phyloP scores from a whole-genome alignment of 331 rosid genomes.

The Ulmus americana region DNA sequence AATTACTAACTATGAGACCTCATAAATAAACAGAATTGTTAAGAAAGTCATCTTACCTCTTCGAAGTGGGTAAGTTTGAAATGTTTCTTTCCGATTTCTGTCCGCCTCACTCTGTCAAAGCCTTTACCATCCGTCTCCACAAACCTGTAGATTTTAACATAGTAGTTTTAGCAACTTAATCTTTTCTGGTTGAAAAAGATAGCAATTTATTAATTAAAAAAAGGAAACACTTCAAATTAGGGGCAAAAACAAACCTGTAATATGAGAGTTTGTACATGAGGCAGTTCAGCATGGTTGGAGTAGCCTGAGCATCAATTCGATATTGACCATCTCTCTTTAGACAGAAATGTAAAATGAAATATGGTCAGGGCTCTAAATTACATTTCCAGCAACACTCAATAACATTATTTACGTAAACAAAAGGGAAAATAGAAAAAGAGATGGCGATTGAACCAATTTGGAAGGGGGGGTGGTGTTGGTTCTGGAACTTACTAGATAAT shows the following conservation, averaged over 20 bases:
- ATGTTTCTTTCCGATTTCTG: conserved; percentile 92
- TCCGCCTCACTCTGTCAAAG: conserved; percentile 83
- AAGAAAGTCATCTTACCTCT: conserved; percentile 52
- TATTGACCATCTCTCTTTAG: conserved; percentile 92
- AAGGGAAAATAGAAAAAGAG: too few relatives aligned
- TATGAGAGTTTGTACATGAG: conserved; percentile 98
- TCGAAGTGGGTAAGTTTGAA: conserved; percentile 90
- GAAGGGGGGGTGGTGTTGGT: too few relatives aligned
- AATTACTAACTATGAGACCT: neutral
- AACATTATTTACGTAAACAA: neutral
- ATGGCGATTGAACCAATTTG: too few relatives aligned
- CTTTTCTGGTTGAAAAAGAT: too few relatives aligned
- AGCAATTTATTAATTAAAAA: too few relatives aligned
- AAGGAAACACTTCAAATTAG: neutral
- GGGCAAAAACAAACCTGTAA: conserved; percentile 62
- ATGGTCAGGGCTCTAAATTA: neutral
- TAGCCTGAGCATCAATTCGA: conserved; percentile 86
- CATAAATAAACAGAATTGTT: neutral
- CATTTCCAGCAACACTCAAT: neutral
- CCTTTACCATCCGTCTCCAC: conserved; percentile 97
- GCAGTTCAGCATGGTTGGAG: conserved; percentile 89
- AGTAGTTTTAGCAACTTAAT: too few relatives aligned
- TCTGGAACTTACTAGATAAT: conserved; percentile 64
- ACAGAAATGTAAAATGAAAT: conserved; percentile 7
- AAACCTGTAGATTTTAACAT: conserved; percentile 49